Percentiles rank a stretch among this genome's conserved stretches.
These are phyloP conservation scores for Rutstroemia sp. DNA, from an alignment of 2,329 filamentous ascomycete species.

Conservation along the genomic window DNA sequence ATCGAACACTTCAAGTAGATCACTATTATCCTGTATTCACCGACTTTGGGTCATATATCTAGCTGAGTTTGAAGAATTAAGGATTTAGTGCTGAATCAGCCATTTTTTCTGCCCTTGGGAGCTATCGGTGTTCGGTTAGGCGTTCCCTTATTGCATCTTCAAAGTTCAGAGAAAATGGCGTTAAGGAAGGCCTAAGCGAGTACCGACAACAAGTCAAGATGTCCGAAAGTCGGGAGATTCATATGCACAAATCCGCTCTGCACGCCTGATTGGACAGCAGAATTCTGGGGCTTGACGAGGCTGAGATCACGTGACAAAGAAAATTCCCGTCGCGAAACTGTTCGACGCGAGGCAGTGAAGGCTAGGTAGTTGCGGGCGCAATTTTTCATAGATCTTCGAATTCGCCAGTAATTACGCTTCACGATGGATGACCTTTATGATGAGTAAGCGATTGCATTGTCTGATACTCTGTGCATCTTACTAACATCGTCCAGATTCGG, in stretches of 20 bases:
- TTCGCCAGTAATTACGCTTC: neutral
- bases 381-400: slow-evolving; percentile 1
- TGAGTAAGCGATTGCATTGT: slow-evolving; percentile 51
- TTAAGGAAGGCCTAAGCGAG: too few species aligned
- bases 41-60: too few species aligned
- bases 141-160: too few species aligned
- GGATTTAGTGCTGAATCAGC: too few species aligned
- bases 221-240: too few species aligned
- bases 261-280: neutral
- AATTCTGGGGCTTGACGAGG: slow-evolving; percentile 4
- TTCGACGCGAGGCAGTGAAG: slow-evolving; percentile 14
- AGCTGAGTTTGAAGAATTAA: too few species aligned
- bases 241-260: neutral
- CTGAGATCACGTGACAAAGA: slow-evolving; percentile 19
- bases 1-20: too few species aligned
- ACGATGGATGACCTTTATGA: slow-evolving; percentile 94
- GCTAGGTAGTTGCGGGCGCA: slow-evolving; percentile 13
- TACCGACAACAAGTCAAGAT: too few species aligned
- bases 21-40: too few species aligned
- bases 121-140: too few species aligned
- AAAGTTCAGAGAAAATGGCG: too few species aligned
- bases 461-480: neutral
- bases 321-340: slow-evolving; percentile 16
- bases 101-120: too few species aligned
- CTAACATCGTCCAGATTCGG: slow-evolving; percentile 61